Evolutionary conservation across 2,329 filamentous ascomycete genomes (phyloP), one percentile per base, ranked within the genome.

Genomic region (Cladophialophora exuberans): DNA sequence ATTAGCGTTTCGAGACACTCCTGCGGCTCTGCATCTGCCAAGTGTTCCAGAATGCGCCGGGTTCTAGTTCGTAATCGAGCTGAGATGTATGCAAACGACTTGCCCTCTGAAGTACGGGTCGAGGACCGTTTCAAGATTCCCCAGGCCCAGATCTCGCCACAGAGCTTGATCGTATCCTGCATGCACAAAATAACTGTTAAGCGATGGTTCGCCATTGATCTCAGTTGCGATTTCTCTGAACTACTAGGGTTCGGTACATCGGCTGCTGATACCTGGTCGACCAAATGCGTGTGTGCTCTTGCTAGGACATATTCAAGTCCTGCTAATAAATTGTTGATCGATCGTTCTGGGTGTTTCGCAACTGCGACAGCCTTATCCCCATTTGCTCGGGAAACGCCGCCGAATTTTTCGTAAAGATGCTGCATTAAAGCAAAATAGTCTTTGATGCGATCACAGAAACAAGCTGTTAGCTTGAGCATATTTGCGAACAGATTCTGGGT

Each of bases 101-200:
- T 89, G 4, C 80, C 80, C 13, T 87, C 93, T 25, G 81, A 79
- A 1, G 76, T 67, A 67, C 96, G 88, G 51, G 87, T 83, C 18
- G 75, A 62, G 26, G 66, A 57, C 15, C 65, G 65, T 43, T 81
- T 81, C 66, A 87, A 83, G 4, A 88, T 82, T 11, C 82, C 90
- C 93, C 94, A 99, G 0, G 89, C 89, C 94, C 95, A 99, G 48
- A 99, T 96, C 10, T 80, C 84, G 69, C 96, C 95, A 71, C 92
- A 96, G 45, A 96, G 89, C 20, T 90, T 85, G 55, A 97, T 90
- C 1, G 92, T 90, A 69, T 99, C 95, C 70, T 97, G 93, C 69
- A 99, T 96, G 9, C 92, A 95, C n/a, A 99, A 79, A 38, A 97
- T 80, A 17, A 99, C 93, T 0, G 94, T 97, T 18, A 99, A 79